These are phyloP conservation scores for Pyrenochaeta sp. DNA, from an alignment of 2,329 filamentous ascomycete genomes.

Conservation along the genomic window DNA sequence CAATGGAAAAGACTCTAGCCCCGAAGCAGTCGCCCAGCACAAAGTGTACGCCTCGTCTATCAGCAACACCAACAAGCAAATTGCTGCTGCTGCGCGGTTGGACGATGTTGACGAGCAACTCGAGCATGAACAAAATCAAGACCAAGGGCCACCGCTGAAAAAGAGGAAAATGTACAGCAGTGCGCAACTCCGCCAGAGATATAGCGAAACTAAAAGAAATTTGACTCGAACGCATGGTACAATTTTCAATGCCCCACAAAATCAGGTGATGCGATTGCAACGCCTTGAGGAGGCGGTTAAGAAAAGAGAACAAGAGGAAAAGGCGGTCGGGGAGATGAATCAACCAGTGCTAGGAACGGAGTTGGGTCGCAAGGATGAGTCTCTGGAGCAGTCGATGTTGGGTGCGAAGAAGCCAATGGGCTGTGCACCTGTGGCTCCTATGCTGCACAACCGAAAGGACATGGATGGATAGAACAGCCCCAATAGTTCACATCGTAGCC, in stretches of 20 bases:
- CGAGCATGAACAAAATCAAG: not conserved
- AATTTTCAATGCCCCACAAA: not conserved
- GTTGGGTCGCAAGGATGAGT: not conserved
- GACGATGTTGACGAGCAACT: not conserved
- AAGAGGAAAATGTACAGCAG: conserved; percentile 2
- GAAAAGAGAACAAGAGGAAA: not conserved
- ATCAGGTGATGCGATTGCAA: not conserved
- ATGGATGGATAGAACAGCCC: not conserved
- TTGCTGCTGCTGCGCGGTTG: not conserved
- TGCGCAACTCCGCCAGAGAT: not conserved
- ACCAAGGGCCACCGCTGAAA: not conserved
- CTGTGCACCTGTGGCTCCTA: conserved; percentile 31
- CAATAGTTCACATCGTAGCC: no score
- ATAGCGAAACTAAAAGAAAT: not conserved
- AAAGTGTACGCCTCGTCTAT: conserved; percentile 9
- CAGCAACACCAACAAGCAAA: not conserved
- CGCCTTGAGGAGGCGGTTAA: not conserved
- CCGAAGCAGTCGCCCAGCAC: conserved; percentile 12
- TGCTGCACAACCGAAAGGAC: conserved; percentile 24
- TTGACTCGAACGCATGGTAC: not conserved
- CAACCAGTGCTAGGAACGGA: not conserved
- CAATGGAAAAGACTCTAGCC: not conserved
- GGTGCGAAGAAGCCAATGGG: conserved; percentile 18
- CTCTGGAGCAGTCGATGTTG: conserved; percentile 23
- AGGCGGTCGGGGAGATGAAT: not conserved